phyloP scores from a whole-genome alignment of 2,329 filamentous ascomycete species.

The Trichoderma koningiopsis region DNA sequence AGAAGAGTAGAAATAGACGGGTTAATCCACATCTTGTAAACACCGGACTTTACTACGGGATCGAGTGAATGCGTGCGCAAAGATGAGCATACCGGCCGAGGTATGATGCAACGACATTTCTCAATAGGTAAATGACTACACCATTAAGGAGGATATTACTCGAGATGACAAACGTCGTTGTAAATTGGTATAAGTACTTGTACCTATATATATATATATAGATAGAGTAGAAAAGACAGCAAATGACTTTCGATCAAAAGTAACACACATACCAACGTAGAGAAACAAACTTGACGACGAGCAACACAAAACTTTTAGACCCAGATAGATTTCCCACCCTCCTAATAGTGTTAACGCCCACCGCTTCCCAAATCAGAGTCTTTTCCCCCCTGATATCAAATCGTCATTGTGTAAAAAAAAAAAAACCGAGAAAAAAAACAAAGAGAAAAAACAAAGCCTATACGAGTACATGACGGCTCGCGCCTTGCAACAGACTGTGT shows the following conservation, averaged over 20 bases:
- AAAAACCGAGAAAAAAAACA: background rate
- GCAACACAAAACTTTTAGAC: conserved; percentile 33
- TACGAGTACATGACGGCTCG: conserved; percentile 24
- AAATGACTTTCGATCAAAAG: background rate
- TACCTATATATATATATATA: conserved; percentile 17
- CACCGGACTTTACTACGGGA: background rate
- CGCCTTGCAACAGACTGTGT: conserved; percentile 20
- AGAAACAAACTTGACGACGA: conserved; percentile 27
- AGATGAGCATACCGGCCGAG: background rate
- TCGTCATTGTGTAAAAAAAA: conserved; percentile 1
- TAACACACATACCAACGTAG: background rate
- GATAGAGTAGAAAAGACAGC: background rate
- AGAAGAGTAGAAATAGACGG: background rate
- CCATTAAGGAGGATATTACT: background rate
- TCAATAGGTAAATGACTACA: background rate
- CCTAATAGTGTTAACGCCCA: conserved; percentile 34
- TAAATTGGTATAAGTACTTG: background rate
- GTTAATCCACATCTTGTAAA: background rate
- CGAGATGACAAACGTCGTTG: background rate
- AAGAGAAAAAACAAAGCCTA: background rate
- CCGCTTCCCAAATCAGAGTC: conserved; percentile 34
- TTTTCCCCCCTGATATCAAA: background rate
- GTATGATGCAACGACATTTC: no score
- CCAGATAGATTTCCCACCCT: conserved; percentile 14
- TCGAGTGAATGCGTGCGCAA: background rate